Base-by-base conservation (phyloP, 2,329 filamentous ascomycete species). In the Diaporthe eres region DNA sequence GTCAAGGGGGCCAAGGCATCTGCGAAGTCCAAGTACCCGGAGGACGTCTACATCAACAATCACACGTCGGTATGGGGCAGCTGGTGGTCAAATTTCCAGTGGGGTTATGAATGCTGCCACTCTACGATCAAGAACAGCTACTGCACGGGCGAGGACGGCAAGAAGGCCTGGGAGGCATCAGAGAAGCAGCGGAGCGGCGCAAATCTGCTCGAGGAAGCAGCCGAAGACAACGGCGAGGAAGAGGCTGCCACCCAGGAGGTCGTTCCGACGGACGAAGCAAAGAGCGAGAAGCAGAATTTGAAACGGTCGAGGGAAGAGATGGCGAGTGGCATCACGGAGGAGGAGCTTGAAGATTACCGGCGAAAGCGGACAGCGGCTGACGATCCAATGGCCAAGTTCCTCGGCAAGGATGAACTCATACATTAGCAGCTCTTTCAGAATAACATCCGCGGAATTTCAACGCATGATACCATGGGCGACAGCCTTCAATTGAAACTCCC, bases 31-130 rank as follows among this genome's bases (percentile, higher is more conserved):
- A 98, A 98, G 83, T 99, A 99, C 81, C 85, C 92, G 6, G 97
- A 99, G 82, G 95, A 99, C 81, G 89, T 98, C 0, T 87, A 94
- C 72, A 90, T 94, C 83, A 96, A 98, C 86, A 99, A 99, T 81
- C 97, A 99, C 85, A 95, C 92, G 4, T 93, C 94, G 0, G 93
- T 98, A 4, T 99, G 95, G 94, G 97, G 97, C 67, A 98, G 95
- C 81, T 99, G 97, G 97, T 99, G 97, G 97, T 91, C 92, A 72
- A 92, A 95, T 81, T 98, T 98, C 86, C 91, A 93, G 84, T 99
- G 97, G 97, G 97, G 97, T 1, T 99, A 98, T 84, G 91, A 94
- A 31, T 99, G 97, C 84, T 99, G 97, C 87, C 95, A 97, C 83
- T 98, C 95, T 0, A 93, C 92, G 31, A 91, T 98, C 77, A 98